Conservation (phyloP, 345 rosid genomes). For the Aquilaria malaccensis region DNA sequence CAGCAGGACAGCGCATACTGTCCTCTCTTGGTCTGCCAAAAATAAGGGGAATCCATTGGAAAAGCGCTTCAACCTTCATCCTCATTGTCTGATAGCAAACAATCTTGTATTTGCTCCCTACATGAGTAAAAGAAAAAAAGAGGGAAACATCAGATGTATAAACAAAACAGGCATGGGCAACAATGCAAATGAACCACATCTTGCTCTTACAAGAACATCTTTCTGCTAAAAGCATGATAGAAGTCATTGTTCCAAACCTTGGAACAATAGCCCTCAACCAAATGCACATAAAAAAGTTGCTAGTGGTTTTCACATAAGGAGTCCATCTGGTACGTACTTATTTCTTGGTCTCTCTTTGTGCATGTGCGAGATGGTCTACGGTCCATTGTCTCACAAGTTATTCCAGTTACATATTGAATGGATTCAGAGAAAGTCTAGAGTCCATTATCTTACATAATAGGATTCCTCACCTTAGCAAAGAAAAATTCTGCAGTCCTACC, state of each 20-base stretch:
- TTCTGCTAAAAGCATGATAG: background rate
- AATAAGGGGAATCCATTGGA: no score
- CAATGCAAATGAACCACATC: background rate
- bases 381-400: background rate
- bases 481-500: conserved; percentile 26
- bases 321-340: no score
- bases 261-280: background rate
- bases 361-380: background rate
- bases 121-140: conserved; percentile 4
- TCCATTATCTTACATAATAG: background rate
- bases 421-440: background rate
- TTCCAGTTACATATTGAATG: background rate
- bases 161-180: background rate
- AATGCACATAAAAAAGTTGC: no score
- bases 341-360: no score
- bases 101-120: conserved; percentile 86
- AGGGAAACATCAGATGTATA: background rate
- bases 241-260: background rate
- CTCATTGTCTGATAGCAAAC: conserved; percentile 60
- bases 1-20: no score
- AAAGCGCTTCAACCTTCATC: conserved; percentile 31
- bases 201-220: background rate
- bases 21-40: no score
- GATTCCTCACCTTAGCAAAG: conserved; percentile 54
- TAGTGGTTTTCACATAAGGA: no score